Conservation (phyloP, 169 alveolate species). For the Plasmodium billcollinsi region DNA sequence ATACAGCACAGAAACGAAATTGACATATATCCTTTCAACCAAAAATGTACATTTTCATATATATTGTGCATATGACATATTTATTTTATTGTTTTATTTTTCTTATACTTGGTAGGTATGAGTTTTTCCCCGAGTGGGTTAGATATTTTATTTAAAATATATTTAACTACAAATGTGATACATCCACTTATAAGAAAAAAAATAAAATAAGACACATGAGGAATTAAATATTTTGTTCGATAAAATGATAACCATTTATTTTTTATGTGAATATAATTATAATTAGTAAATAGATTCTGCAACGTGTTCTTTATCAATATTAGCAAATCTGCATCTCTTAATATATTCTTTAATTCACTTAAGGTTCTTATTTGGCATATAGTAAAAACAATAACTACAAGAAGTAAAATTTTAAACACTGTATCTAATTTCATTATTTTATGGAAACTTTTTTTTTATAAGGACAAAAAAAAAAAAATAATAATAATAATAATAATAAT, state of each 20-base stretch:
- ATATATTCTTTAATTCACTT: background rate
- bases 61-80: no score
- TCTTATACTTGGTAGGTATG: constrained; percentile 66
- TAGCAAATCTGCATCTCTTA: constrained; percentile 4
- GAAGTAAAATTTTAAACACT: constrained; percentile 16
- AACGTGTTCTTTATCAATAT: background rate
- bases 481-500: background rate
- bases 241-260: constrained; percentile 26
- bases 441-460: background rate
- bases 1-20: background rate
- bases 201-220: constrained; percentile 21
- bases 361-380: constrained; percentile 39
- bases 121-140: constrained; percentile 16
- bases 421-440: constrained; percentile 56
- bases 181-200: constrained; percentile 48
- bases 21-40: background rate
- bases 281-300: background rate
- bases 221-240: constrained; percentile 1
- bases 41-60: no score
- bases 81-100: no score
- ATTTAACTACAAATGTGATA: constrained; percentile 17
- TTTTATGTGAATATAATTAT: background rate
- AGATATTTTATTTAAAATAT: constrained; percentile 15
- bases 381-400: constrained; percentile 39
- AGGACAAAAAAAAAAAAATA: background rate